Conservation (phyloP, 2,329 filamentous ascomycete genomes). For the Chlorencoelia australis region DNA sequence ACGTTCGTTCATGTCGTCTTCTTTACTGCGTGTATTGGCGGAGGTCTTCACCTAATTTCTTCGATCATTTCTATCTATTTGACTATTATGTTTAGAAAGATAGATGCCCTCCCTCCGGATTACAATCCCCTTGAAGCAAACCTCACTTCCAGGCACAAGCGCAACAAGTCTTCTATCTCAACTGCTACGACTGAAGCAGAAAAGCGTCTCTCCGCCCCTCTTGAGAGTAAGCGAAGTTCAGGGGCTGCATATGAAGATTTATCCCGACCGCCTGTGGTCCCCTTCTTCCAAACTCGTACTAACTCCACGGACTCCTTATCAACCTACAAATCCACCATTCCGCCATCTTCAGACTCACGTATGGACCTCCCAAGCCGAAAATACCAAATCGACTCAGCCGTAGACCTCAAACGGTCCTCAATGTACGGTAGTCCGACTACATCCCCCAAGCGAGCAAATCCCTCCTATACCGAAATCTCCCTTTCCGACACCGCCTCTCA, state of each 20-base stretch:
- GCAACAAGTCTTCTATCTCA: slow-evolving; percentile 48
- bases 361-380: slow-evolving; percentile 44
- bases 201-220: slow-evolving; percentile 46
- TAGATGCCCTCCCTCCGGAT: slow-evolving; percentile 74
- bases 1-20: slow-evolving; percentile 58
- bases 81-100: slow-evolving; percentile 69
- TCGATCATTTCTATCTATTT: slow-evolving; percentile 65
- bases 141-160: slow-evolving; percentile 73
- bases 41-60: slow-evolving; percentile 60
- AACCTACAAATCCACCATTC: slow-evolving; percentile 41
- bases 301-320: slow-evolving; percentile 48
- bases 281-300: slow-evolving; percentile 71
- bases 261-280: slow-evolving; percentile 46
- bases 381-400: slow-evolving; percentile 35
- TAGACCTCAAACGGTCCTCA: slow-evolving; percentile 39
- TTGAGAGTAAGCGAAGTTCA: slow-evolving; percentile 35
- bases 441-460: slow-evolving; percentile 32
- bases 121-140: slow-evolving; percentile 91
- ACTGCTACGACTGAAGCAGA: slow-evolving; percentile 33
- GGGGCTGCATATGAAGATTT: slow-evolving; percentile 36
- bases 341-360: slow-evolving; percentile 43
- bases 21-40: slow-evolving; percentile 53
- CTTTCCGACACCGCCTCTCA: slow-evolving; percentile 30
- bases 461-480: slow-evolving; percentile 41
- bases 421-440: slow-evolving; percentile 8